phyloP scores from a whole-genome alignment of 345 rosid genomes.

The Kernera saxatilis region DNA sequence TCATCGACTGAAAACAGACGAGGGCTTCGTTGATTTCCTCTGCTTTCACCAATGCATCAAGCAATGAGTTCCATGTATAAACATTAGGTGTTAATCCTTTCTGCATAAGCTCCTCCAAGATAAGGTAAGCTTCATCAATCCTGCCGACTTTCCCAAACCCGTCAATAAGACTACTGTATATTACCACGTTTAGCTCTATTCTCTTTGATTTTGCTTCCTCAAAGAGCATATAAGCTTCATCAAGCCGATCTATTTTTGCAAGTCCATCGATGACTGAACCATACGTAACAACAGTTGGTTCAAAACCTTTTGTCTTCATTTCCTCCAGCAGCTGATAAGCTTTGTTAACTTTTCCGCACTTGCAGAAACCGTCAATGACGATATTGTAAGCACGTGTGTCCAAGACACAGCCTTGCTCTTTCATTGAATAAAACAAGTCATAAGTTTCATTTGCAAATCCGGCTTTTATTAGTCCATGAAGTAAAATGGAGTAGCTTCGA shows the following conservation, averaged over 20 bases:
- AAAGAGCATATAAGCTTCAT: slow-evolving; percentile 95
- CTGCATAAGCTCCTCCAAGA: slow-evolving; percentile 94
- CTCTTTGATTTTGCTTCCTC: slow-evolving; percentile 91
- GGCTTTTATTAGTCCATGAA: slow-evolving; percentile 77
- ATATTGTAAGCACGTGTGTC: slow-evolving; percentile 84
- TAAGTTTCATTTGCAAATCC: slow-evolving; percentile 82
- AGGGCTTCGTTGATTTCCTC: slow-evolving; percentile 89
- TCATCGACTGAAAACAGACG: slow-evolving; percentile 78
- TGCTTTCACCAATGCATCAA: slow-evolving; percentile 81
- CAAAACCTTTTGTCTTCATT: slow-evolving; percentile 77
- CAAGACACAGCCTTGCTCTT: slow-evolving; percentile 78
- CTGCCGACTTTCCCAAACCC: slow-evolving; percentile 98
- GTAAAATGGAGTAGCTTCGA: slow-evolving; percentile 69
- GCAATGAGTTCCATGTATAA: slow-evolving; percentile 93
- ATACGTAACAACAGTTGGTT: slow-evolving; percentile 84
- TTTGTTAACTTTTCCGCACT: slow-evolving; percentile 85
- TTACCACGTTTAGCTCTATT: slow-evolving; percentile 64
- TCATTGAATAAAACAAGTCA: slow-evolving; percentile 76
- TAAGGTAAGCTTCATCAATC: slow-evolving; percentile 91
- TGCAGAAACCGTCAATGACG: slow-evolving; percentile 88
- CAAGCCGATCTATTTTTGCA: slow-evolving; percentile 88
- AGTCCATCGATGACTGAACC: slow-evolving; percentile 90
- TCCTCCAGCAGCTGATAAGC: slow-evolving; percentile 94
- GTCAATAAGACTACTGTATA: slow-evolving; percentile 83
- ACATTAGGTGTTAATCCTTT: slow-evolving; percentile 78